Conservation (phyloP, 2,329 filamentous ascomycete genomes). For the Dactylellina cionopaga region DNA sequence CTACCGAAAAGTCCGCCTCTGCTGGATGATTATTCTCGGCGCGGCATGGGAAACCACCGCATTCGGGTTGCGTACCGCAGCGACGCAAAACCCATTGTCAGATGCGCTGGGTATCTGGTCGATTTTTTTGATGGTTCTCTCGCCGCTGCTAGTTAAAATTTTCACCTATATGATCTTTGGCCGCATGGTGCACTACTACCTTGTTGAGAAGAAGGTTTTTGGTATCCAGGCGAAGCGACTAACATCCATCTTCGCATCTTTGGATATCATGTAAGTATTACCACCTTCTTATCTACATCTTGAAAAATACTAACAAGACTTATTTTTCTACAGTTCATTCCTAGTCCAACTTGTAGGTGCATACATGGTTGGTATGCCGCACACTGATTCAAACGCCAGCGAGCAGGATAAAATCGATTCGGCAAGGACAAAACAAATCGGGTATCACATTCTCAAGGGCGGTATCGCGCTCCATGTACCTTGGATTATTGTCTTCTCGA, state of each 20-base stretch:
- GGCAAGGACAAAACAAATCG: conserved; percentile 57
- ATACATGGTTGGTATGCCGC: conserved; percentile 59
- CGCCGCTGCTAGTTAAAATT: conserved; percentile 59
- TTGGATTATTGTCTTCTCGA: conserved; percentile 65
- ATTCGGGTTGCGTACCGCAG: conserved; percentile 61
- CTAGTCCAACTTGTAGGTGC: conserved; percentile 64
- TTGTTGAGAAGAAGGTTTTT: conserved; percentile 60
- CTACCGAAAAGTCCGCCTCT: conserved; percentile 61
- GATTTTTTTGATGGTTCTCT: conserved; percentile 62
- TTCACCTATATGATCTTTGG: conserved; percentile 59
- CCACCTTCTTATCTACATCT: too few species aligned
- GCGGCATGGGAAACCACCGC: conserved; percentile 62
- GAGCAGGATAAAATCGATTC: conserved; percentile 57
- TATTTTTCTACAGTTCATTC: conserved; percentile 59
- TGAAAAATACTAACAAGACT: too few species aligned
- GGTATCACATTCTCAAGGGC: conserved; percentile 66
- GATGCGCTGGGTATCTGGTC: conserved; percentile 58
- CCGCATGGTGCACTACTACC: conserved; percentile 59
- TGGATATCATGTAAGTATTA: conserved; percentile 62
- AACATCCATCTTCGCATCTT: conserved; percentile 64
- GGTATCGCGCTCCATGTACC: conserved; percentile 66
- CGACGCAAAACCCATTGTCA: conserved; percentile 61
- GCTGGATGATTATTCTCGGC: conserved; percentile 64
- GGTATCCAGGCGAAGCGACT: conserved; percentile 60
- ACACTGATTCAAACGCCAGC: conserved; percentile 59